Conservation (phyloP, 1,284 basidiomycete species). For the Puccinia horiana region DNA sequence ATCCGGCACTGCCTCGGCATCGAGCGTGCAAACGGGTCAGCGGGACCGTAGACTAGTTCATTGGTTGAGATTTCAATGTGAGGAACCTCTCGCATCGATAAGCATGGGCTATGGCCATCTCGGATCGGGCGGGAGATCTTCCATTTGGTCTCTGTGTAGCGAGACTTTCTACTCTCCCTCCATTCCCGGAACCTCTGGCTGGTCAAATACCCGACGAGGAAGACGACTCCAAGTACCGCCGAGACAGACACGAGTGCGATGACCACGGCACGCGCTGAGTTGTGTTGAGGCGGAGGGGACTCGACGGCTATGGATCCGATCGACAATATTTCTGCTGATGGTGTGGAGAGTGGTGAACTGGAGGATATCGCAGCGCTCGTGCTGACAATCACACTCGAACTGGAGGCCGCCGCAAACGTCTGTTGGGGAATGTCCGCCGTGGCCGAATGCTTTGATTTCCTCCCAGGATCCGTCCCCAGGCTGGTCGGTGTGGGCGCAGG, state of each 20-base stretch:
- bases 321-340: neutral
- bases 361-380: neutral
- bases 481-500: neutral
- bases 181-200: neutral
- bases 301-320: constrained; percentile 1
- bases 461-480: neutral
- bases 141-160: constrained; percentile 14
- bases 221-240: neutral
- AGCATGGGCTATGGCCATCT: neutral
- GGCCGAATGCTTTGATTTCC: neutral
- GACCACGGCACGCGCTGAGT: neutral
- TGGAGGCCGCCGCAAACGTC: neutral
- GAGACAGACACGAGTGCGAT: neutral
- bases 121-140: constrained; percentile 4
- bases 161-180: neutral
- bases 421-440: neutral
- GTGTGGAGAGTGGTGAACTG: neutral
- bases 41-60: neutral
- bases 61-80: neutral
- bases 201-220: neutral
- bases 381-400: neutral
- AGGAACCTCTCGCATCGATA: neutral
- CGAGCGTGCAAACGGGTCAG: constrained; percentile 11
- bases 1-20: neutral
- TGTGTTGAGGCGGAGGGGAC: neutral